Base-by-base conservation (phyloP, 805 yeast genomes). In the Candida vaughaniae region DNA sequence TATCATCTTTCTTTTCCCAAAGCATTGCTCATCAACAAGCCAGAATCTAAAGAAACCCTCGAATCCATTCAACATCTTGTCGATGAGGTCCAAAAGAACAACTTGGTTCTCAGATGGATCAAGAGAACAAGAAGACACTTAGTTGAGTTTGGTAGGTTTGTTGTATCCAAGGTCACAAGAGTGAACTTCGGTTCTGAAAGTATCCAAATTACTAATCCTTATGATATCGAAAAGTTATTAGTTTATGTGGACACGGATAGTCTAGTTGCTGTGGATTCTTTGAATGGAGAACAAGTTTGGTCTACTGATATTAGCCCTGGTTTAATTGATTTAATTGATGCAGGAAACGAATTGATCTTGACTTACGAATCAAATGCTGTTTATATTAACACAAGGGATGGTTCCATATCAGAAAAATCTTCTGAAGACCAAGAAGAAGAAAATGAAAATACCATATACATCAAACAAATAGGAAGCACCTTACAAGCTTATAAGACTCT, bases 201-300 rank as follows among this genome's bases (percentile, higher is more conserved):
- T 11, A 29, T 37, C 22, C 34, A 37, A 11, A 31, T 42, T 10
- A 27, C 33, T 15, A 39, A 46, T 25, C 45, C 41, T 7, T 62
- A 52, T 43, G 70, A 67, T 1, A 54, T 65, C 29, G 56, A 48
- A 14, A 68, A 66, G 33, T 37, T 60, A 6, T 42, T 68, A 12
- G 46, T 68, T 2, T 55, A 64, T 42, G 38, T 42, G 4, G 37
- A 29, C 6, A 29, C 43, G 15, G 26, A 36, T 4, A 62, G 60
- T 31, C 33, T 80, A 1, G 54, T 69, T 7, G 77, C 75, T 1
- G 51, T 76, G 12, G 64, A 71, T 41, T 52, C 74, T 1, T 47
- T 55, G 5, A 56, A 66, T 34, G 75, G 76, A 14, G 46, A 55
- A 1, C 25, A 60, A 3, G 45, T 56, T 5, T 78, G 82, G 83